These are phyloP conservation scores for Mercurialis annua DNA, from an alignment of 345 rosid genomes.

Conservation along the genomic window DNA sequence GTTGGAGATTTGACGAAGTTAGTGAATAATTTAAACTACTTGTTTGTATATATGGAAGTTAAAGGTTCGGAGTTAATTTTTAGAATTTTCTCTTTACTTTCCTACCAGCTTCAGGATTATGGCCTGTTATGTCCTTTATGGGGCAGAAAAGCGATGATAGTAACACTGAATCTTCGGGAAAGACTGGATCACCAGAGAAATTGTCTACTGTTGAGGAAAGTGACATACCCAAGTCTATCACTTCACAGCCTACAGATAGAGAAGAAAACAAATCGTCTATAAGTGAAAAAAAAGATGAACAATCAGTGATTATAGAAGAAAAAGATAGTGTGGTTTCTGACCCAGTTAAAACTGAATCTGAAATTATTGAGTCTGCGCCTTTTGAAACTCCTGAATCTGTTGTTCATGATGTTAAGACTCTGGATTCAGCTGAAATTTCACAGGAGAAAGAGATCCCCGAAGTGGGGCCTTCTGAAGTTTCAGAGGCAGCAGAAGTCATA, in stretches of 20 bases:
- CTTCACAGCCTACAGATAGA: slow-evolving; percentile 29
- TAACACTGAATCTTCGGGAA: slow-evolving; percentile 30
- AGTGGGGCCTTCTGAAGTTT: slow-evolving; percentile 30
- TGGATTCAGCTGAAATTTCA: slow-evolving; percentile 31
- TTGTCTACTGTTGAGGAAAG: slow-evolving; percentile 34
- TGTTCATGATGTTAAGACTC: slow-evolving; percentile 29
- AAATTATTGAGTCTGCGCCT: slow-evolving; percentile 23
- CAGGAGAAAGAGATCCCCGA: slow-evolving; percentile 40
- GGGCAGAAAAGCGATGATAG: slow-evolving; percentile 63
- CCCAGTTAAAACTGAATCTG: slow-evolving; percentile 29
- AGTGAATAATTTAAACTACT: neutral
- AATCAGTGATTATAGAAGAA: slow-evolving; percentile 29
- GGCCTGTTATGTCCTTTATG: slow-evolving; percentile 82
- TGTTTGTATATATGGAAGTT: neutral
- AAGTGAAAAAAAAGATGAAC: slow-evolving; percentile 30
- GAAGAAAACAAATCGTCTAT: slow-evolving; percentile 37
- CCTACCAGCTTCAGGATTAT: slow-evolving; percentile 52
- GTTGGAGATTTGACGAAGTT: neutral
- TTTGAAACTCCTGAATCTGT: slow-evolving; percentile 37
- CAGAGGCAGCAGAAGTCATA: slow-evolving; percentile 37
- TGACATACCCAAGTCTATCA: slow-evolving; percentile 17
- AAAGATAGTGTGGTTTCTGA: slow-evolving; percentile 34
- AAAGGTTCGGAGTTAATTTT: neutral
- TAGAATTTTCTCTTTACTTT: neutral
- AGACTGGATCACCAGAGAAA: slow-evolving; percentile 36